Percentiles rank a stretch among this genome's conserved stretches.
These are phyloP conservation scores for Monosporascus sp. DNA, from an alignment of 2,329 filamentous ascomycete genomes.

Conservation along the genomic window DNA sequence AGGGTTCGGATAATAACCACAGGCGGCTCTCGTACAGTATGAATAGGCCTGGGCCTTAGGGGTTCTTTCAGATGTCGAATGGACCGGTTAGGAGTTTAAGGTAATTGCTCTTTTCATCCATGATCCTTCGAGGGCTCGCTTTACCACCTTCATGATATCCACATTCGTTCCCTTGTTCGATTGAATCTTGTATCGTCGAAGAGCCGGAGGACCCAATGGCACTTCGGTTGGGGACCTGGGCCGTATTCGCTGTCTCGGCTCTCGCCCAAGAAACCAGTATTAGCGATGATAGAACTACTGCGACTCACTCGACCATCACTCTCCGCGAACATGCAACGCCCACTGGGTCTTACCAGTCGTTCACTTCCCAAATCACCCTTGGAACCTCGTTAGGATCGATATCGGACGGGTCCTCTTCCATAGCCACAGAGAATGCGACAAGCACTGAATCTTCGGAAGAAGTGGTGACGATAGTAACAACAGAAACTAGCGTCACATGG, in stretches of 20 bases:
- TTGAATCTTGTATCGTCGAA: not conserved
- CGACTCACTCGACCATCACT: conserved; percentile 26
- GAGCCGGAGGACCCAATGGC: conserved; percentile 13
- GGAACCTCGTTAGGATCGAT: conserved; percentile 18
- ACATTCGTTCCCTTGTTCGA: not conserved
- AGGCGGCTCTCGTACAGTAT: too few species aligned
- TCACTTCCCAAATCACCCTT: conserved; percentile 37
- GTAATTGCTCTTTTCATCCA: too few species aligned
- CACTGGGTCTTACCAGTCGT: conserved; percentile 40
- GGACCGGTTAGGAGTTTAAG: too few species aligned
- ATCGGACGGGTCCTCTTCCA: conserved; percentile 19
- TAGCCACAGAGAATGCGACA: conserved; percentile 27
- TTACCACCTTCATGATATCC: not conserved
- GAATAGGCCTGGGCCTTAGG: too few species aligned
- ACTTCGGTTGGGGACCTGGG: conserved; percentile 14
- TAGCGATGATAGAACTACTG: conserved; percentile 31
- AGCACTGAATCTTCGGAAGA: conserved; percentile 20
- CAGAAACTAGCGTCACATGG: conserved; percentile 29
- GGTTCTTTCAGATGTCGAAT: too few species aligned
- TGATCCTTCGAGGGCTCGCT: too few species aligned
- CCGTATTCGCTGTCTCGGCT: conserved; percentile 16
- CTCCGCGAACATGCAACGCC: conserved; percentile 30
- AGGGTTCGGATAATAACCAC: too few species aligned
- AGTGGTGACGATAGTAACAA: conserved; percentile 15
- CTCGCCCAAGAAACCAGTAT: conserved; percentile 26